Evolutionary conservation across 1,284 basidiomycete genomes (phyloP), one percentile per base, ranked within the genome.

Genomic region (Leucoagaricus sp.): DNA sequence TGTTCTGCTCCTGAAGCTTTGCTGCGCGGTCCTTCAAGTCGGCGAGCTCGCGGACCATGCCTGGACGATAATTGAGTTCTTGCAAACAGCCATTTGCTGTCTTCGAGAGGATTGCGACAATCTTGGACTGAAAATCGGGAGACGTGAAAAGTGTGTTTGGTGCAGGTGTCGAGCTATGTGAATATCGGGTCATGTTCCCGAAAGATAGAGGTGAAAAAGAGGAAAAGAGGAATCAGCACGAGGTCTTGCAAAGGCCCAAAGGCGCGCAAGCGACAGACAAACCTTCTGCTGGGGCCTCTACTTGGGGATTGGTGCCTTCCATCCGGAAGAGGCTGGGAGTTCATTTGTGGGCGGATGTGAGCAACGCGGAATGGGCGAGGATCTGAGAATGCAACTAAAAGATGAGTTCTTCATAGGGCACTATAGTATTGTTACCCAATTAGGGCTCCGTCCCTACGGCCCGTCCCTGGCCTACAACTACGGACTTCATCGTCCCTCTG

Each of bases 11-110:
- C 57, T 75, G 70, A 66, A 66, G 71, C 8, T 67, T 60, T 26
- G 58, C 63, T 53, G 73, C 72, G 49, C 64, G 66, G 33, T 61
- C 62, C 44, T 76, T 64, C 19, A 76, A 55, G 8, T 70, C 61
- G 40, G 68, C 65, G 36, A 78, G 31, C 33, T 65, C 72, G 33
- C 72, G 70, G 5, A 67, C 59, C 55, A 82, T 69, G 8, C 72
- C 68, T 25, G 76, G 73, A 56, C 66, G 68, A 64, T 78, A 79
- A n/a, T 79, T 75, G 17, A 81, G 70, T 60, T 83, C 82, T n/a
- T 70, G 59, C 42, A 81, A 67, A 61, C 75, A 79, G 8, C 73
- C 72, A 65, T 79, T 79, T 12, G 75, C 74, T 5, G 75, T 77
- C 12, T 60, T 57, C 6, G 80, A 53, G 25, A 83, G 67, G 49